Conservation (phyloP, 2,329 filamentous ascomycete species). For the Apiospora malaysiana region DNA sequence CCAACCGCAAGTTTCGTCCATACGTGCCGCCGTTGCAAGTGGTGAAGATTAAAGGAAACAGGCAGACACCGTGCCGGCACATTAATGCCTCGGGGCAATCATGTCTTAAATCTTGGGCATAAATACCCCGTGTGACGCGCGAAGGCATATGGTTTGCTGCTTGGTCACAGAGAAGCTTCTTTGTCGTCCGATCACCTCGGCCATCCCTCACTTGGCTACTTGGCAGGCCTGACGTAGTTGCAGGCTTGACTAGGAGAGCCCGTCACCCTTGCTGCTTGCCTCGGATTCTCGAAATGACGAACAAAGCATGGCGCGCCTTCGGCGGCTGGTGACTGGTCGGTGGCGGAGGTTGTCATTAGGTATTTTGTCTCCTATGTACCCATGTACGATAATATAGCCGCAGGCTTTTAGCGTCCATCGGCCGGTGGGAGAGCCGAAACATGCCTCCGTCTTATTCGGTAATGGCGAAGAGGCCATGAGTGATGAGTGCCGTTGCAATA, state of each 20-base stretch:
- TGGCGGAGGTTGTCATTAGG: background rate
- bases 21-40: background rate
- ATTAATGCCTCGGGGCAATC: slow-evolving; percentile 3
- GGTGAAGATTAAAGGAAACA: background rate
- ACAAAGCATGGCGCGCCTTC: background rate
- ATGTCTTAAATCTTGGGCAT: slow-evolving; percentile 12
- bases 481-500: background rate
- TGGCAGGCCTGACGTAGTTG: background rate
- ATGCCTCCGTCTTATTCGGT: slow-evolving; percentile 12
- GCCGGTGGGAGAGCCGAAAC: slow-evolving; percentile 16
- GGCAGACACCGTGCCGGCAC: slow-evolving; percentile 7
- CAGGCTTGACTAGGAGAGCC: background rate
- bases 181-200: background rate
- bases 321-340: background rate
- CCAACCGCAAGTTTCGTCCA: no score
- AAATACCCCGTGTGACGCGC: background rate
- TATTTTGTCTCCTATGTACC: background rate
- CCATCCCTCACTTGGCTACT: background rate
- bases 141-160: background rate
- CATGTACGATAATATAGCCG: background rate
- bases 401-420: slow-evolving; percentile 9
- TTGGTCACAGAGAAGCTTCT: slow-evolving; percentile 9
- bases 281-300: slow-evolving; percentile 7
- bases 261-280: background rate
- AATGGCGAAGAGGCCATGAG: background rate